These are phyloP conservation scores for Lepiota brunneoincarnata DNA, from an alignment of 768 basidiomycete genomes.

Conservation along the genomic window DNA sequence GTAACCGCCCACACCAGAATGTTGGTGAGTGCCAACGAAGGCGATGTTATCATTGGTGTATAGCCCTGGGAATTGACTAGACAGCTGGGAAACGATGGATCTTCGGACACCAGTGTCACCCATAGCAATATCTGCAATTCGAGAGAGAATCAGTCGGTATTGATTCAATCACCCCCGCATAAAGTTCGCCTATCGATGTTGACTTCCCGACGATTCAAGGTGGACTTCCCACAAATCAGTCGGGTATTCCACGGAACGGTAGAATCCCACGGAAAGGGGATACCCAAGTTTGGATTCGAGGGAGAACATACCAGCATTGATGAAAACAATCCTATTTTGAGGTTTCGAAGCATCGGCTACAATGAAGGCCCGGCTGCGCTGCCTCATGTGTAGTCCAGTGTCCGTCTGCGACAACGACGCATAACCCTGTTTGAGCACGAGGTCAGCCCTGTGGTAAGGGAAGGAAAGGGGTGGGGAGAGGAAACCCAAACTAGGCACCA, in stretches of 20 bases:
- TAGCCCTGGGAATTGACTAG: slow-evolving; percentile 54
- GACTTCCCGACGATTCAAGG: background rate
- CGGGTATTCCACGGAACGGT: background rate
- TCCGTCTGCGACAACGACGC: slow-evolving; percentile 63
- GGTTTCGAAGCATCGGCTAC: slow-evolving; percentile 58
- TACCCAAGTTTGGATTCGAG: slow-evolving; percentile 1
- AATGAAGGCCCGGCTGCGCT: slow-evolving; percentile 75
- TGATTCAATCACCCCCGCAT: background rate
- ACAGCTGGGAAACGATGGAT: slow-evolving; percentile 58
- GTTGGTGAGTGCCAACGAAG: slow-evolving; percentile 73
- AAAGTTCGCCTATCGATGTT: background rate
- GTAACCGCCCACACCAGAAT: slow-evolving; percentile 78
- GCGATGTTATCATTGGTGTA: slow-evolving; percentile 74
- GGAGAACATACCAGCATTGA: slow-evolving; percentile 59
- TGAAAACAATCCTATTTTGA: slow-evolving; percentile 64
- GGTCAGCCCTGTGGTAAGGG: background rate
- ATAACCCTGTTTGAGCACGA: slow-evolving; percentile 51
- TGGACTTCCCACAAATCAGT: slow-evolving; percentile 1
- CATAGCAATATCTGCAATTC: slow-evolving; percentile 67
- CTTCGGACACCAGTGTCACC: slow-evolving; percentile 76
- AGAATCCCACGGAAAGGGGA: background rate
- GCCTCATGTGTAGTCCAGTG: slow-evolving; percentile 76
- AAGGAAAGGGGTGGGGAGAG: too few relatives aligned
- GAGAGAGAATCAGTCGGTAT: background rate
- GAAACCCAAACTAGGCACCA: slow-evolving; percentile 39